Evolutionary conservation across 2,329 filamentous ascomycete genomes (phyloP), one percentile per base, ranked within the genome.

Genomic region (Samsoniella hepiali): DNA sequence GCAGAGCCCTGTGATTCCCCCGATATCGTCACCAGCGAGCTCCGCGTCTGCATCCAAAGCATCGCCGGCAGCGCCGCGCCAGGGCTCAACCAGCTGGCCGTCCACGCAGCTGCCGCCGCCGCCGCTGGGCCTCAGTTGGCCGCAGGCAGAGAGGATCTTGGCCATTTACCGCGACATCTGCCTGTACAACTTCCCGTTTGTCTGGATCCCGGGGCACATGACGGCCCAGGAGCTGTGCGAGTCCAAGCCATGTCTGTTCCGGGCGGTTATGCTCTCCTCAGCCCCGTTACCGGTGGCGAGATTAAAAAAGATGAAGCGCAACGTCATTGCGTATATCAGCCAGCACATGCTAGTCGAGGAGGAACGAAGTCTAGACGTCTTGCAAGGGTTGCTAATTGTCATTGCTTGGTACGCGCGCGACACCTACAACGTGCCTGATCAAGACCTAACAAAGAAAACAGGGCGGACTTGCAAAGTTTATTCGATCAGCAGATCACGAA

Each of bases 351-450:
- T 83, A 0, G 72, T 80, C 1, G 72, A 76, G 63, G 75, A 76
- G 22, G 74, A 80, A 45, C 72, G 72, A 38, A 74, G 72, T 17
- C 63, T 83, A 9, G 79, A 81, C 62, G 68, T 80, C 3, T 72
- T 83, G 1, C 80, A 82, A 67, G 81, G 80, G 0, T 69, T 82
- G 9, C 65, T 83, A 8, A 72, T 81, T 50, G 75, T 76, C 47
- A 71, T 82, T 61, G 74, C 78, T 29, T 83, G 81, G 81, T 82
- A 72, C 57, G 71, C 49, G 10, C 15, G 22, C 22, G 3, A 4
- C 8, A 5, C 5, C 45, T 3, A 54, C 7, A 36, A 17, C 6
- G 22, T 29, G 6, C 5, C 22, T 27, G 9, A 36, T 36, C 36
- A 54, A 10, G 11, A 31, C 29, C 22, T 60, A 27, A 62, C 62